phyloP scores from a whole-genome alignment of 495 filamentous ascomycete species.

The Sporormia fimetaria region DNA sequence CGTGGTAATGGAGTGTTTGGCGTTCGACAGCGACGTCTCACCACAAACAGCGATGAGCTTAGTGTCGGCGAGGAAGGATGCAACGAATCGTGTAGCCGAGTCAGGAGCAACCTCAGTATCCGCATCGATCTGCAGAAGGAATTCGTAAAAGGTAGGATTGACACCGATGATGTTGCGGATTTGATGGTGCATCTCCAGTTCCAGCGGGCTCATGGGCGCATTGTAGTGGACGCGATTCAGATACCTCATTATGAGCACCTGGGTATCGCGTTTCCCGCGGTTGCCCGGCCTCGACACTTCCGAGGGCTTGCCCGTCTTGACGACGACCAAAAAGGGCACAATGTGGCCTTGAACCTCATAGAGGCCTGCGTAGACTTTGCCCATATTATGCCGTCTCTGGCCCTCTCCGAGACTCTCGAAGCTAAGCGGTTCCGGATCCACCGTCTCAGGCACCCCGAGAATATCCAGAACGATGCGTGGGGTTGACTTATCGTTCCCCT shows the following conservation, averaged over 20 bases:
- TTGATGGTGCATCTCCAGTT: constrained; percentile 97
- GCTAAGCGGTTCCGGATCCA: constrained; percentile 94
- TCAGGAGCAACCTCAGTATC: constrained; percentile 90
- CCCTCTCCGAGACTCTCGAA: constrained; percentile 96
- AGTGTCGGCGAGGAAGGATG: constrained; percentile 82
- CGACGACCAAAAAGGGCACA: constrained; percentile 91
- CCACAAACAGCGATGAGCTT: constrained; percentile 87
- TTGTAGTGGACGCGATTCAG: constrained; percentile 97
- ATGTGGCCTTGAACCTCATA: constrained; percentile 98
- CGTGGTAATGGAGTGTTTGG: constrained; percentile 82
- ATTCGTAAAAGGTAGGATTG: constrained; percentile 97
- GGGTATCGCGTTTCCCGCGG: constrained; percentile 97
- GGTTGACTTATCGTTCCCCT: constrained; percentile 92
- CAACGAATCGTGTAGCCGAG: constrained; percentile 84
- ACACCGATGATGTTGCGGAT: constrained; percentile 98
- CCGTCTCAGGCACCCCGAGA: constrained; percentile 79
- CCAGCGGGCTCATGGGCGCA: constrained; percentile 85
- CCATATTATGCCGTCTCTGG: constrained; percentile 97
- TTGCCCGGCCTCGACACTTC: constrained; percentile 90
- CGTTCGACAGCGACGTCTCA: constrained; percentile 86
- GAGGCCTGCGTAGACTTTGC: constrained; percentile 92
- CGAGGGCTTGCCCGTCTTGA: constrained; percentile 94
- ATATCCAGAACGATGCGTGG: constrained; percentile 96
- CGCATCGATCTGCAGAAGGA: constrained; percentile 91
- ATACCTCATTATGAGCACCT: constrained; percentile 97